Base-by-base conservation (phyloP, 2,329 filamentous ascomycete species). In the Phyllachora maydis region DNA sequence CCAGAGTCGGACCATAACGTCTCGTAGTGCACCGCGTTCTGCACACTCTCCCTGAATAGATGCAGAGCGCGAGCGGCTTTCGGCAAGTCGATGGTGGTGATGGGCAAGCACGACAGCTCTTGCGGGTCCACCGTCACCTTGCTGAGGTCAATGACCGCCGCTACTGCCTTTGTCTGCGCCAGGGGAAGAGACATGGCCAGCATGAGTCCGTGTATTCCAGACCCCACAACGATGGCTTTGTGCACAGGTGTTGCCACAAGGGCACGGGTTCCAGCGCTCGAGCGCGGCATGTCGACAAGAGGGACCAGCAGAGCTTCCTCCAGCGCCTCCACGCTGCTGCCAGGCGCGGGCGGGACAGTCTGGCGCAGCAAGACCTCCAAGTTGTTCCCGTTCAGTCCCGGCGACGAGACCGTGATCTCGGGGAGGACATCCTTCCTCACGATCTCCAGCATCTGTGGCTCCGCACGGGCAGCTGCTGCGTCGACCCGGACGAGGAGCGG, bases 171-270 rank as follows among this genome's bases (percentile, higher is more conserved):
- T 29, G 39, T 32, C 34, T 41, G 42, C 28, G 47, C 41, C 2
- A 48, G 22, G 17, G 54, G 46, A 22, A 62, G 39, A 6, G 51
- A 38, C 5, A 59, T 43, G 5, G 65, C 34, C 2, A 59, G 52
- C 4, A 71, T 55, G 1, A 74, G 65, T 6, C 75, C 79, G 25
- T 64, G 51, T 3, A 91, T 49, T 0, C 79, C 82, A 23, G 77
- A 61, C 0, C 68, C 70, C 6, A 91, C 61, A 7, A 93, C 37
- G 10, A 93, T 47, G 1, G 73, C 67, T 40, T 72, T 77, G 41
- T 95, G 85, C 1, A 93, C 81, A 0, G 85, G 83, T 21, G 79
- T 81, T 5, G 69, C 66, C 19, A 88, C 57, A 10, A 69, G 61
- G 8, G 69, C 68, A 27, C 67, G 60, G 30, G 67, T 57, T 6